Base-by-base conservation (phyloP, 257 asterid genomes). In the Solanum lycopersicoides region DNA sequence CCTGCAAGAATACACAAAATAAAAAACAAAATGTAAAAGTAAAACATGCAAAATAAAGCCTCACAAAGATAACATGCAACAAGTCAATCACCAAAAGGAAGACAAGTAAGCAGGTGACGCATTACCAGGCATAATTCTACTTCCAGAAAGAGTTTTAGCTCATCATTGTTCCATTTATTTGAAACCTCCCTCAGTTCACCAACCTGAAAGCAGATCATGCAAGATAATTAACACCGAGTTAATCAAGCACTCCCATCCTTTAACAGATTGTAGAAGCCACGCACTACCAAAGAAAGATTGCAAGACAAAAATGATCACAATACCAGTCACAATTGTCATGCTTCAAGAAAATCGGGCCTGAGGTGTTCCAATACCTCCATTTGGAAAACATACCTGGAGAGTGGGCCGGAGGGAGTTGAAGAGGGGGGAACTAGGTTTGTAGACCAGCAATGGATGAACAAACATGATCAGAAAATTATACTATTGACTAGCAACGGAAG, bases 151-250 rank as follows among this genome's bases (percentile, higher is more conserved):
- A 95, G 88, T 65, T 94, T 95, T 50, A 95, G 92, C 88, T 95
- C 98, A 5, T 96, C 95, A 82, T 91, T 92, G 87, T 94, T 90
- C 86, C 91, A 89, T 87, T 93, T 93, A 88, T 93, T 93, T 45
- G 96, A 95, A 50, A 93, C 93, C 83, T 92, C 97, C 89, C 95
- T 92, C 88, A 95, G 91, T 86, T 92, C 94, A 35, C 95, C 97
- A 86, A 95, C 98, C 98, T 95, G 89, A 45, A 82, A 74, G 6
- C 75, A 88, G 42, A 77, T n/a, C 60, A 86, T 72, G 84, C n/a
- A 87, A 32, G 82, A 87, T 42, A 75, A 90, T 63, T 68, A 66
- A n/a, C 86, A 53, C 60, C 35, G 79, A 47, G 75, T 44, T 32
- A 77, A 12, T 56, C 11, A 75, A 50, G 44, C 25, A 59, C 18